Evolutionary conservation across 441 rosid species (phyloP), one percentile per base, ranked within the genome.

Genomic region (Viola pubescens): DNA sequence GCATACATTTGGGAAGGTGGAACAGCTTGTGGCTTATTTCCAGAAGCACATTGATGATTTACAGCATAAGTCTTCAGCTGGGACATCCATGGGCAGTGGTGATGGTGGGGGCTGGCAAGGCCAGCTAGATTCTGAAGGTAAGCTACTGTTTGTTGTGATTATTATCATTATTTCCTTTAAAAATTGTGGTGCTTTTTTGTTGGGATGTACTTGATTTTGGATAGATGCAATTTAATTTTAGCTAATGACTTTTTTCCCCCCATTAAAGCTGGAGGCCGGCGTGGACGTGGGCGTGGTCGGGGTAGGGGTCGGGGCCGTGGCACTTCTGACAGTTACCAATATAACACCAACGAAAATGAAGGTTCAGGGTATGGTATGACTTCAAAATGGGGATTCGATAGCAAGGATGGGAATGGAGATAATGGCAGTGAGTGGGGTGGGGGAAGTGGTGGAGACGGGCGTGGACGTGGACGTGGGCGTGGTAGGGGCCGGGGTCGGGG

Each of bases 11-110:
- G 98, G 87, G 68, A 88, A 85, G 80, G 75, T 91, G 37, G 97
- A 91, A 70, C 80, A 91, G 65, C 94, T 94, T 42, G 97, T 94
- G 62, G 83, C 87, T 10, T 88, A 91, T 73, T 94, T 94, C 75
- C 98, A 94, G 80, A 87, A 78, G 84, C 97, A 94, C 63, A 90
- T 91, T 37, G 84, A 94, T 67, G 99, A 88, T 47, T 91, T 95
- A 5, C 75, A 75, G 72, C 81, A 82, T 64, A 96, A 92, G 37
- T 72, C 85, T 4, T 80, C 79, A 54, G 96, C 79, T 14, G 85
- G 82, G 60, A 60, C 61, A 58, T 70, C 87, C 41, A 84, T 94
- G 90, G 82, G 89, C 73, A 77, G 87, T 75, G 64, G 69, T 41
- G 78, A 76, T 72, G 86, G 79, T 54, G 86, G 86, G 61, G 79